These are phyloP conservation scores for Chlorella ohadii DNA, from an alignment of 139 green algal species.

Conservation along the genomic window DNA sequence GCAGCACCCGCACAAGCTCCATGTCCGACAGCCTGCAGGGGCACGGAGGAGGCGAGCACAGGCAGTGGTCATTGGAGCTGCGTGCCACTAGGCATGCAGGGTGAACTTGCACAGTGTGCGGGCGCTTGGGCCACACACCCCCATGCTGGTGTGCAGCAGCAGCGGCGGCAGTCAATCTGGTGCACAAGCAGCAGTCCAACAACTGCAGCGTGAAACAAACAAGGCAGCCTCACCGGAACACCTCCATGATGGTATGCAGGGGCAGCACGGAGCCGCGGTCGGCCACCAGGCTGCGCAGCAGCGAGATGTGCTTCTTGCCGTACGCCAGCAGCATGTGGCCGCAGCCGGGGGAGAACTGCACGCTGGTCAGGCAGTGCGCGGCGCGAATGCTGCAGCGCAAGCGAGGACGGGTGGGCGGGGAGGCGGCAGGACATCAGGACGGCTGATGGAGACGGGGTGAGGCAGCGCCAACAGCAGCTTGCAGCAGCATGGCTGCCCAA, in stretches of 20 bases:
- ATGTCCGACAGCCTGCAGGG: slow-evolving; percentile 68
- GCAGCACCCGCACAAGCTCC: slow-evolving; percentile 79
- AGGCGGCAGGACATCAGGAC: too few relatives aligned
- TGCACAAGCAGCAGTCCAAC: too few relatives aligned
- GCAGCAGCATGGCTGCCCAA: neutral
- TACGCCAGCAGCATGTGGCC: slow-evolving; percentile 92
- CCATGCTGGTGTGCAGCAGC: too few relatives aligned
- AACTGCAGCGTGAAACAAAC: too few relatives aligned
- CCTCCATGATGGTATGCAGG: slow-evolving; percentile 92
- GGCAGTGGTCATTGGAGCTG: too few relatives aligned
- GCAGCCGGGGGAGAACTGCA: slow-evolving; percentile 90
- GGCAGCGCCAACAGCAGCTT: too few relatives aligned
- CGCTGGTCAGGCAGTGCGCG: slow-evolving; percentile 94
- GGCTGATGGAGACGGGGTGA: neutral
- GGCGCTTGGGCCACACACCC: too few relatives aligned
- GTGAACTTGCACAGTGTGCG: too few relatives aligned
- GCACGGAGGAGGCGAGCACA: too few relatives aligned
- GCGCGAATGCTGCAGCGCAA: slow-evolving; percentile 69
- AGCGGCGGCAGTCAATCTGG: too few relatives aligned
- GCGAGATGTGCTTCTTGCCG: slow-evolving; percentile 84
- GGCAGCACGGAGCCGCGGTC: slow-evolving; percentile 67
- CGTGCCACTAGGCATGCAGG: too few relatives aligned
- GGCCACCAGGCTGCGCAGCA: slow-evolving; percentile 81
- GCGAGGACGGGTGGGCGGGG: neutral
- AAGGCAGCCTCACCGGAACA: slow-evolving; percentile 38